Percentiles rank a stretch among this genome's conserved stretches.
phyloP scores from a whole-genome alignment of 1,284 basidiomycete genomes.

The Ceratobasidium sp. region DNA sequence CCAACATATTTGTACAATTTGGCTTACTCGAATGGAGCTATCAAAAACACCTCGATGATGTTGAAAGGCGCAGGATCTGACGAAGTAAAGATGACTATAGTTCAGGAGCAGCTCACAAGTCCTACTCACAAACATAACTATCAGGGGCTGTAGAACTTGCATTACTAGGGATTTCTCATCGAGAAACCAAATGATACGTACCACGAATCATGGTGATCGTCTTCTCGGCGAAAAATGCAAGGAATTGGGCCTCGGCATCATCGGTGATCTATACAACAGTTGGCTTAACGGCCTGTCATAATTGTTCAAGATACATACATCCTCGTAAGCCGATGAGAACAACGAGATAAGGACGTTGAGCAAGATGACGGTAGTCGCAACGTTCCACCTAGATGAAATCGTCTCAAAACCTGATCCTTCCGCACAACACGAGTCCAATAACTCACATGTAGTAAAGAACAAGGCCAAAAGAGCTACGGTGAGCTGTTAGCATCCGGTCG shows the following conservation, averaged over 20 bases:
- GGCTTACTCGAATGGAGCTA: conserved; percentile 84
- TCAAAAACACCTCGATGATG: conserved; percentile 77
- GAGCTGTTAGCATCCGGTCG: conserved; percentile 32
- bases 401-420: background rate
- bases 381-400: conserved; percentile 72
- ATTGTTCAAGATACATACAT: conserved; percentile 60
- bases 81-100: background rate
- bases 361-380: conserved; percentile 83
- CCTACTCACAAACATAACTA: conserved; percentile 46
- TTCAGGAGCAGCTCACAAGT: background rate
- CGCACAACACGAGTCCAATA: conserved; percentile 2
- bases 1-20: conserved; percentile 2
- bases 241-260: conserved; percentile 76
- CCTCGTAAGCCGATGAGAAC: conserved; percentile 88
- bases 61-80: conserved; percentile 67
- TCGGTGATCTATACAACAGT: conserved; percentile 58
- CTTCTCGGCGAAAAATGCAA: conserved; percentile 88
- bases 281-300: conserved; percentile 11
- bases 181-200: conserved; percentile 40
- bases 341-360: conserved; percentile 95
- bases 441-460: conserved; percentile 80
- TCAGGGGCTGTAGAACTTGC: conserved; percentile 63
- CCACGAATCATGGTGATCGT: conserved; percentile 79
- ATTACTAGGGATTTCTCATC: conserved; percentile 58
- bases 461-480: conserved; percentile 68